Base-by-base conservation (phyloP, 805 yeast genomes). In the Metschnikowia vanudenii region DNA sequence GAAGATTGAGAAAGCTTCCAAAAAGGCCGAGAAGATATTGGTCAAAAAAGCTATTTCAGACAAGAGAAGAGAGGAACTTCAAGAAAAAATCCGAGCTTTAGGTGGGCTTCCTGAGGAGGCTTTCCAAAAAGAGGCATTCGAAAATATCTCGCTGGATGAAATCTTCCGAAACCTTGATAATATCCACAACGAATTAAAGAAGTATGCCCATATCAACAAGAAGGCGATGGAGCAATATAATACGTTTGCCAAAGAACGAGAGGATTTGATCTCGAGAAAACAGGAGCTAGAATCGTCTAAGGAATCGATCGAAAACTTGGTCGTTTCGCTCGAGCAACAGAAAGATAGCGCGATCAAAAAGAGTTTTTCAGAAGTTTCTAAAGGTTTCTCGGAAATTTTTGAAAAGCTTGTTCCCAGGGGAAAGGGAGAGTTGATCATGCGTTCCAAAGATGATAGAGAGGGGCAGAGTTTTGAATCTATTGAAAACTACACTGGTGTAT, bases 31-130 rank as follows among this genome's bases (percentile, higher is more conserved):
- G 57, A 82, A 78, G 47, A 71, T 73, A 6, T 67, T 85, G 53
- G 76, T 85, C 17, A 84, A 79, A 57, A 86, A 82, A 52, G 73
- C 85, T 1, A 60, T 84, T 4, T 65, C 88, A 40, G 60, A 69
- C 3, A 68, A 74, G 36, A 76, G 96, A 52, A 76, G 87, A 49
- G 88, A 85, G 40, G 95, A 87, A 53, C 64, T 88, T 19, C 84
- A 82, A 52, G 79, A 76, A 49, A 86, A 80, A 58, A 83, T 90
- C 26, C 75, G 91, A 50, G 96, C 87, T 35, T 67, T 91, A 34
- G 97, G 97, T n/a, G 87, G 86, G 3, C 70, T 92, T 14, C 92
- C 97, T 0, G 97, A 90, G 57, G 90, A 87, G 44, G 90, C 94
- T 0, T 82, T 88, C 53, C 74, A 73, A 12, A 51, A 48, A 22